These are phyloP conservation scores for Oenanthe sinensis DNA, from an alignment of 129 eudicot species.

Conservation along the genomic window DNA sequence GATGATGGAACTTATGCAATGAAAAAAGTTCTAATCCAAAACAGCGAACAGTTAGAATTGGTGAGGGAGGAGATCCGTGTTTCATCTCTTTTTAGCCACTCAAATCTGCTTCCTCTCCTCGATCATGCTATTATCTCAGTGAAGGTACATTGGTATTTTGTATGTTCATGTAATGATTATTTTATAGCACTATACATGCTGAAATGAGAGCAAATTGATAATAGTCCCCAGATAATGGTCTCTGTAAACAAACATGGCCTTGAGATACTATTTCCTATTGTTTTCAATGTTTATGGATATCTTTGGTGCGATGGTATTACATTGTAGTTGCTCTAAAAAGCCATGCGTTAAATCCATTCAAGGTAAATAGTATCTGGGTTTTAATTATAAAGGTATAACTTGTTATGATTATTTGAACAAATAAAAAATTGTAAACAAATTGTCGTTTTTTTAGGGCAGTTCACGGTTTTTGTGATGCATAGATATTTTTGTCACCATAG, in stretches of 20 bases:
- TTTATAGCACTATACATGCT: background rate
- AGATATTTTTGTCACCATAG: background rate
- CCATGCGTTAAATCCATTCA: background rate
- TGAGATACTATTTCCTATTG: background rate
- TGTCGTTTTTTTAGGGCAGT: background rate
- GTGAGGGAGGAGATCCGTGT: slow-evolving; percentile 97
- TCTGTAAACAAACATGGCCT: background rate
- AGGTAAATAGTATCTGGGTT: background rate
- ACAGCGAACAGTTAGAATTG: slow-evolving; percentile 71
- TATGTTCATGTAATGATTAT: background rate
- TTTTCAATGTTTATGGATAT: background rate
- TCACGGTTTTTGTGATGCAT: background rate
- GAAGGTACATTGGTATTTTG: slow-evolving; percentile 36
- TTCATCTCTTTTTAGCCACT: slow-evolving; percentile 72
- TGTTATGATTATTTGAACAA: background rate
- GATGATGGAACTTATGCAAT: slow-evolving; percentile 98
- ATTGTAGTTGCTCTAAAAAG: background rate
- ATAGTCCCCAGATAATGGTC: background rate
- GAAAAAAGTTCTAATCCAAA: slow-evolving; percentile 93
- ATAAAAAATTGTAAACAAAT: background rate
- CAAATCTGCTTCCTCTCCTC: slow-evolving; percentile 84
- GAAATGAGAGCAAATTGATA: background rate
- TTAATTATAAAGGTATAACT: background rate
- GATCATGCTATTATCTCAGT: slow-evolving; percentile 94
- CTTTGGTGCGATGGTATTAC: background rate